Evolutionary conservation across 306 rosid genomes (phyloP).

Genomic region (Glycine tomentella): DNA sequence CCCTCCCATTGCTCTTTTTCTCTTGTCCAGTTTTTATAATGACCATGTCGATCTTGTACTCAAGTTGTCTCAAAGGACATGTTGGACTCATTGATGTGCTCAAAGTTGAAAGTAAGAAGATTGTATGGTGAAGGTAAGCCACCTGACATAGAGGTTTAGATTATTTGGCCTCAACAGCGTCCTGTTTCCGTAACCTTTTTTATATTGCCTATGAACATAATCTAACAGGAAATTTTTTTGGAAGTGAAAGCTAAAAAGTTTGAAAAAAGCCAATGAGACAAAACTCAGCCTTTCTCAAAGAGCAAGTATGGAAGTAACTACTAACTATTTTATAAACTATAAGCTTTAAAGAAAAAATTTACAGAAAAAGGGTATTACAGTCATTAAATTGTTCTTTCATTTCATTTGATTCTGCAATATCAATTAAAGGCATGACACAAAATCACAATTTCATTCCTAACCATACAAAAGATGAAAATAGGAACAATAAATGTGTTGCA

Average conservation of each 20-base stretch:
- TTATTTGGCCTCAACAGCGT: not conserved
- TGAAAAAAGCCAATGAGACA: not conserved
- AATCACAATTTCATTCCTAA: constrained; percentile 26
- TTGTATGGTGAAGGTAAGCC: not conserved
- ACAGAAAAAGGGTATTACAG: not conserved
- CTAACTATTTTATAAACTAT: not conserved
- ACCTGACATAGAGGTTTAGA: not conserved
- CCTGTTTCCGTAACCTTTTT: not conserved
- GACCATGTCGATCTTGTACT: not conserved
- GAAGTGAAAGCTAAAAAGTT: constrained; percentile 29
- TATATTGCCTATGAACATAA: not conserved
- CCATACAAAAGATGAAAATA: constrained; percentile 13
- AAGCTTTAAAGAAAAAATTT: not conserved
- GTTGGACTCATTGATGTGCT: not conserved
- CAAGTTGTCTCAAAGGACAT: constrained; percentile 5
- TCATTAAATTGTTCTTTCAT: not conserved
- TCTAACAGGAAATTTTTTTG: constrained; percentile 2
- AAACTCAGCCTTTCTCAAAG: constrained; percentile 6
- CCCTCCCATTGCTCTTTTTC: not conserved
- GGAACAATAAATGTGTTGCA: not conserved
- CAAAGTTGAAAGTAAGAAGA: not conserved
- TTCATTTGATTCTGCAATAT: not conserved
- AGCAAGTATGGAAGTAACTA: not conserved
- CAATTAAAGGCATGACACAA: not conserved
- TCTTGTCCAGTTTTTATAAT: not conserved